A percentile compares a stretch with the other conserved stretches of the same genome.
Conservation (phyloP, 2,329 filamentous ascomycete species). For the Trichoderma polysporum region DNA sequence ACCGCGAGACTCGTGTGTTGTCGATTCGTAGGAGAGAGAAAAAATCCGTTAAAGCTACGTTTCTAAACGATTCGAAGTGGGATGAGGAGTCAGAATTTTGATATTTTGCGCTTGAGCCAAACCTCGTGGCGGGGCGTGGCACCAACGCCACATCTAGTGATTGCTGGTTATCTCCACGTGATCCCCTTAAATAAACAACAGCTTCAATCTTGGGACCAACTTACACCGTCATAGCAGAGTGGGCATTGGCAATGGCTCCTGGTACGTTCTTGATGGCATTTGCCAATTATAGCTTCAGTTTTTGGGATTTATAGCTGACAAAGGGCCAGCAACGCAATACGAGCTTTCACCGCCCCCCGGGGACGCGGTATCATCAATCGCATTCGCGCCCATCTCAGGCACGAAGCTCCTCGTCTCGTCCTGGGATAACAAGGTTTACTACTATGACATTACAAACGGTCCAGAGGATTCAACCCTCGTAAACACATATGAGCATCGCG, state of each 20-base stretch:
- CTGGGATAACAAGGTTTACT: constrained; percentile 90
- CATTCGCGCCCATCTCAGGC: constrained; percentile 76
- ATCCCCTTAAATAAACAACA: constrained; percentile 39
- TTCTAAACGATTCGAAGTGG: constrained; percentile 19
- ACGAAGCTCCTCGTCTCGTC: constrained; percentile 83
- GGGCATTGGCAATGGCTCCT: constrained; percentile 40
- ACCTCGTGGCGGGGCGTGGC: constrained; percentile 44
- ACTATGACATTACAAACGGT: constrained; percentile 72
- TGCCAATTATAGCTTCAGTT: neutral
- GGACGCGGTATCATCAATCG: constrained; percentile 83
- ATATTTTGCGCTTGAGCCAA: constrained; percentile 39
- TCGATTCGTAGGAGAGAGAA: neutral
- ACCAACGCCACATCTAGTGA: constrained; percentile 20
- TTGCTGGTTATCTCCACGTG: constrained; percentile 36
- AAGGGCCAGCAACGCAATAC: constrained; percentile 65
- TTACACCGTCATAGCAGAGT: constrained; percentile 23
- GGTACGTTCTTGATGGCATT: constrained; percentile 32
- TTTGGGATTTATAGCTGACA: neutral
- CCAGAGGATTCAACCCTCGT: constrained; percentile 58
- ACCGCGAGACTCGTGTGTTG: neutral
- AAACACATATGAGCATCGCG: constrained; percentile 74
- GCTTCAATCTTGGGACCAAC: constrained; percentile 26
- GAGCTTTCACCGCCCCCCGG: constrained; percentile 78
- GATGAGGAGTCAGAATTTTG: constrained; percentile 46
- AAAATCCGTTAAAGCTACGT: neutral